A percentile compares a stretch with the other conserved stretches of the same genome.
Evolutionary conservation across 106 monocot genomes (phyloP).

Genomic region (Allium cepa): DNA sequence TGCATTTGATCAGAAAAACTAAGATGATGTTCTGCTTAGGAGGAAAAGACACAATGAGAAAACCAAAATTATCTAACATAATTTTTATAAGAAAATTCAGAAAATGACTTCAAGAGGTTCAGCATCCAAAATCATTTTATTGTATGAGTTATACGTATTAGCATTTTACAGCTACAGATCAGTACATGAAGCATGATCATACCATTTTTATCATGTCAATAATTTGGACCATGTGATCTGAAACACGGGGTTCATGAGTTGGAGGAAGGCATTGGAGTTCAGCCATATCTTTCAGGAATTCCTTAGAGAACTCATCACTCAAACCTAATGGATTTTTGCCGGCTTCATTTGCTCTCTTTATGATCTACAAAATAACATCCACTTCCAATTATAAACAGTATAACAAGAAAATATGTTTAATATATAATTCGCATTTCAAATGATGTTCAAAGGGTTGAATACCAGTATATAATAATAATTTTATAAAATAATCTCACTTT

Average conservation of each 20-base stretch:
- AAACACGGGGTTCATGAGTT: constrained; percentile 81
- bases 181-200: constrained; percentile 3
- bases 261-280: constrained; percentile 77
- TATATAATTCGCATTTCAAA: too few relatives aligned
- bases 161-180: not conserved
- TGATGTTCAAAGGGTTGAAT: too few relatives aligned
- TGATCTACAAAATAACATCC: constrained; percentile 49
- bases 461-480: not conserved
- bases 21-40: not conserved
- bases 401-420: not conserved
- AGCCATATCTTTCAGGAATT: constrained; percentile 76
- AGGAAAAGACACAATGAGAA: not conserved
- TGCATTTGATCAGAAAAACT: too few relatives aligned
- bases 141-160: not conserved
- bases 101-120: not conserved
- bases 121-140: not conserved
- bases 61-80: not conserved
- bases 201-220: constrained; percentile 74
- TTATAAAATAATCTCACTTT: not conserved
- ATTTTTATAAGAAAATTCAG: not conserved
- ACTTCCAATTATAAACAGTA: too few relatives aligned
- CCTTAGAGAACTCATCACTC: constrained; percentile 54
- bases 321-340: constrained; percentile 66
- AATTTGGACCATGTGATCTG: constrained; percentile 80
- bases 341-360: constrained; percentile 78